Base-by-base conservation (phyloP, 441 rosid species). In the Isatis lusitanica region DNA sequence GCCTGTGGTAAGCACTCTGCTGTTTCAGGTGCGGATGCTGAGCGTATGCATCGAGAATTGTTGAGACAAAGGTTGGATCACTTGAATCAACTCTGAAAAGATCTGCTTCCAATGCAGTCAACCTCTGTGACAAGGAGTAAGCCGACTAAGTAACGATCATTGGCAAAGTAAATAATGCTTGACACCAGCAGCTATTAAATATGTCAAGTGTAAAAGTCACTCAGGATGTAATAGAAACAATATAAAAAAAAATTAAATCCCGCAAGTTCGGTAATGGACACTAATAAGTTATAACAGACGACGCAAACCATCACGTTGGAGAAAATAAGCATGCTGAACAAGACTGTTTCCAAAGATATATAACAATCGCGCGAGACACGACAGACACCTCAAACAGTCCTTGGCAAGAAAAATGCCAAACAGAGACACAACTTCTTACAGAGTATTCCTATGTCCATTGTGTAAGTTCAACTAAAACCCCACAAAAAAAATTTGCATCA, bases 91-190 rank as follows among this genome's bases (percentile, higher is more conserved):
- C 79, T 42, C 61, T 81, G 73, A 56, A 78, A 46, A 94, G 77
- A 74, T 84, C 86, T 74, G 82, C 90, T 88, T 94, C 96, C 57
- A 92, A 65, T 39, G 74, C 79, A 26, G 79, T 28, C 82, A 94
- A 78, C 60, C 79, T 90, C 99, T 94, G 88, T 70, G 47, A 76
- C 56, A 52, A 73, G 42, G 63, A 56, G 51, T 67, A 64, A 38
- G 15, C 59, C 56, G 70, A 47, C 58, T 71, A 51, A 76, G 73
- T 39, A 60, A 21, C 13, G 36, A 51, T 40, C 63, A 42, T 67
- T 31, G 64, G 62, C 30, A 1, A 67, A 18, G 68, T 6, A 51
- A 62, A 51, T 28, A 61, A 13, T 50, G 24, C 24, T 51, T 10
- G 21, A 40, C 43, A 52, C 7, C 39, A 48, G 53, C 30, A 51